Evolutionary conservation across 108 stramenopile species (phyloP).

Genomic region (Aurantiochytrium sp.): DNA sequence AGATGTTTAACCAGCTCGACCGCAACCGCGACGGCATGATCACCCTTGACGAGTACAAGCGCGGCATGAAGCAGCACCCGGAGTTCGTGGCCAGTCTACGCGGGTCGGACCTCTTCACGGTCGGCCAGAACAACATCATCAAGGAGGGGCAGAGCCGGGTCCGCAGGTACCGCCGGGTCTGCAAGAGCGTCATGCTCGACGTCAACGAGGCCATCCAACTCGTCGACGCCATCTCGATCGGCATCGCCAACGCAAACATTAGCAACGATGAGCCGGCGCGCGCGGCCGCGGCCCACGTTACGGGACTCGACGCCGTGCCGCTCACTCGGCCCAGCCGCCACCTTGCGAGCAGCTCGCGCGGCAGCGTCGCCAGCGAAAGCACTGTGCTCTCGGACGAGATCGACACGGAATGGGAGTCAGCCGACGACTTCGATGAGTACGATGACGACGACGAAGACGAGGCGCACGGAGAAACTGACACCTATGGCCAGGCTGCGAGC

Average conservation of each 20-base stretch:
- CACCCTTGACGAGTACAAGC: slow-evolving; percentile 26
- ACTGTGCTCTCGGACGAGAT: neutral
- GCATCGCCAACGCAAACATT: neutral
- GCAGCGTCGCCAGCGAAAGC: neutral
- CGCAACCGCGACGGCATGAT: slow-evolving; percentile 3
- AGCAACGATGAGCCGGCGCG: neutral
- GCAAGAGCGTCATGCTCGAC: neutral
- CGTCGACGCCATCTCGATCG: neutral
- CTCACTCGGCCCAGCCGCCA: neutral
- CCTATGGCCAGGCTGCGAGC: no score
- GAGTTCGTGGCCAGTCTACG: slow-evolving; percentile 20
- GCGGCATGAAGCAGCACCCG: slow-evolving; percentile 24
- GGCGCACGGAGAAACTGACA: neutral
- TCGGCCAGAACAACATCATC: neutral
- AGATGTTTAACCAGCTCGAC: slow-evolving; percentile 29
- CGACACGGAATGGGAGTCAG: neutral
- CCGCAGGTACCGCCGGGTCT: neutral
- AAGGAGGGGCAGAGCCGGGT: neutral
- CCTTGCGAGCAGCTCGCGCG: neutral
- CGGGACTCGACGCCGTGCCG: neutral
- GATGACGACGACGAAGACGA: neutral
- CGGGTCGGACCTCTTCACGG: neutral
- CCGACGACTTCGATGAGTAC: neutral
- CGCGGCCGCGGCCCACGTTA: neutral
- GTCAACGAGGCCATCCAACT: neutral